These are phyloP conservation scores for Metschnikowia amazonensis DNA, from an alignment of 805 yeast species.

Conservation along the genomic window DNA sequence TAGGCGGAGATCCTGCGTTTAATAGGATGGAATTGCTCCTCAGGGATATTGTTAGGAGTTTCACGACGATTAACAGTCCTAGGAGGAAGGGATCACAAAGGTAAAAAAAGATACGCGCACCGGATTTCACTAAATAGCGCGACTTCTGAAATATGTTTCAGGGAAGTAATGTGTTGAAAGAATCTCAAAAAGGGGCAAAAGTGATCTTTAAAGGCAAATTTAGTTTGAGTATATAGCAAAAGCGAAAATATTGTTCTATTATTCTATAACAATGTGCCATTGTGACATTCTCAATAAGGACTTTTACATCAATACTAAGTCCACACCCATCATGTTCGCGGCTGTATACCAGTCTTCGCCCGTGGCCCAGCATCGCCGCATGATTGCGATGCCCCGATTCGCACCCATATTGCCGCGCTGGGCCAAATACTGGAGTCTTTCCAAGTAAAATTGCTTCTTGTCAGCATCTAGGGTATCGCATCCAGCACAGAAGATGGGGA, in stretches of 20 bases:
- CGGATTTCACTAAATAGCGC: constrained; percentile 7
- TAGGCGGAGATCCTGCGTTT: neutral
- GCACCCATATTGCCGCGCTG: constrained; percentile 43
- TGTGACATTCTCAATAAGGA: neutral
- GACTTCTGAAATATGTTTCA: neutral
- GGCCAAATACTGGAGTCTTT: constrained; percentile 40
- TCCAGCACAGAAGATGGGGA: constrained; percentile 56
- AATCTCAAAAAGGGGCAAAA: too few species aligned
- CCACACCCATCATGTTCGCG: constrained; percentile 39
- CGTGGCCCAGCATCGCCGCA: constrained; percentile 52
- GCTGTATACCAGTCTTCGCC: constrained; percentile 52
- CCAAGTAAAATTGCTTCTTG: constrained; percentile 33
- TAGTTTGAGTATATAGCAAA: too few species aligned
- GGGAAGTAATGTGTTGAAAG: neutral
- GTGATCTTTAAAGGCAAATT: too few species aligned
- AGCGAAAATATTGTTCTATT: neutral
- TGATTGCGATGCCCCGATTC: constrained; percentile 43
- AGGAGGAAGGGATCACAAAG: constrained; percentile 1
- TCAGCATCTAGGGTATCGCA: constrained; percentile 47
- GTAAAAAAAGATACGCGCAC: constrained; percentile 16
- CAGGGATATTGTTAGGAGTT: neutral
- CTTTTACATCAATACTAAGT: constrained; percentile 41
- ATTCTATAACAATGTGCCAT: neutral
- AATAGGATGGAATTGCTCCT: neutral
- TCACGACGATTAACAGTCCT: neutral